phyloP scores from a whole-genome alignment of 352 stramenopile species.

The Globisporangium paddicum region DNA sequence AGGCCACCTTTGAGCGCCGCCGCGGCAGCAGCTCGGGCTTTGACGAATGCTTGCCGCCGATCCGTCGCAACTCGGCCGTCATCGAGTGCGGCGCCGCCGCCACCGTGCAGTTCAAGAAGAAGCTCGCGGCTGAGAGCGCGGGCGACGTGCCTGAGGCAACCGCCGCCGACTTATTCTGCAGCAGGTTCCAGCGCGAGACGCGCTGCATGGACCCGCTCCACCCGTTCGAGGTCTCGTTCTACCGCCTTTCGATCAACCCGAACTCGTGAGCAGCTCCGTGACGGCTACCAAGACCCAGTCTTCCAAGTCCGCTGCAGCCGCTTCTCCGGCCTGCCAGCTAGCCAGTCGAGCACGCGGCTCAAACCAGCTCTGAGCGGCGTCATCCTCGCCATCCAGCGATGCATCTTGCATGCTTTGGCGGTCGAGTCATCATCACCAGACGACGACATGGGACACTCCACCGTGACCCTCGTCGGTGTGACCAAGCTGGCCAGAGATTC shows the following conservation, averaged over 20 bases:
- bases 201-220: conserved; percentile 12
- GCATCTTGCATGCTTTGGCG: neutral
- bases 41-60: conserved; percentile 13
- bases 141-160: neutral
- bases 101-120: conserved; percentile 18
- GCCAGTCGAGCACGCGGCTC: too few relatives aligned
- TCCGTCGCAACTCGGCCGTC: conserved; percentile 14
- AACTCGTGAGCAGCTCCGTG: conserved; percentile 12
- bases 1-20: conserved; percentile 5
- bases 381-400: neutral
- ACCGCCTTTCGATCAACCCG: conserved; percentile 11
- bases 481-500: neutral
- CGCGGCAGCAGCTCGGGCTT: neutral
- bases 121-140: conserved; percentile 5
- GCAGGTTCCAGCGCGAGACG: conserved; percentile 9
- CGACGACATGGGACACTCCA: neutral
- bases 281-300: neutral
- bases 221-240: conserved; percentile 10
- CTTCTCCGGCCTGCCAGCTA: neutral
- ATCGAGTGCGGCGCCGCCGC: conserved; percentile 13
- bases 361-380: too few relatives aligned
- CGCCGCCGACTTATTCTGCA: neutral
- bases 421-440: neutral
- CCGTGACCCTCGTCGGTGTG: neutral
- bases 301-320: neutral